A percentile compares a stretch with the other conserved stretches of the same genome.
phyloP scores from a whole-genome alignment of 1,284 basidiomycete species.

The Xerocomus nothofagi region DNA sequence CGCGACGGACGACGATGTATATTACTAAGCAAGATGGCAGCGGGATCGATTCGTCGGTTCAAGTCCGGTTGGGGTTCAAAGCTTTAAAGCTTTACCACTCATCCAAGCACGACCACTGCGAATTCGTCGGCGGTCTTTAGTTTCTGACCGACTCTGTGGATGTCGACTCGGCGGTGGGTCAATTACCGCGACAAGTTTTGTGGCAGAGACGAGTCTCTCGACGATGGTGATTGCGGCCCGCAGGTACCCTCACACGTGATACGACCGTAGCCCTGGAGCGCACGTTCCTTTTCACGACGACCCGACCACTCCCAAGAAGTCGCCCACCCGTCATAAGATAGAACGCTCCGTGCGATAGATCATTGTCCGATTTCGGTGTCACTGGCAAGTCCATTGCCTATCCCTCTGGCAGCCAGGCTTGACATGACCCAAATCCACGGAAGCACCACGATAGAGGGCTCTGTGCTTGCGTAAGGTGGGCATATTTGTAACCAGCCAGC shows the following conservation, averaged over 20 bases:
- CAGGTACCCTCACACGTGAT: constrained; percentile 8
- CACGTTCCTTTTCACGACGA: constrained; percentile 5
- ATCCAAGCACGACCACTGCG: no score
- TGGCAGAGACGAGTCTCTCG: constrained; percentile 9
- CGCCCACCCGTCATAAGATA: constrained; percentile 14
- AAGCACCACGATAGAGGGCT: constrained; percentile 2
- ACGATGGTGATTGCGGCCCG: constrained; percentile 16
- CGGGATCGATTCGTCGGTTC: no score
- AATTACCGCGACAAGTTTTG: background rate
- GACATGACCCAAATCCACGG: constrained; percentile 7
- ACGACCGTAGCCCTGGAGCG: constrained; percentile 5
- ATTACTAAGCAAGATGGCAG: no score
- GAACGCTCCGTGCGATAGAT: constrained; percentile 10
- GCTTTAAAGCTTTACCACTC: no score
- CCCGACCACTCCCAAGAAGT: background rate
- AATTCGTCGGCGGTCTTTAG: constrained; percentile 18
- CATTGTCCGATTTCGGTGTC: constrained; percentile 1
- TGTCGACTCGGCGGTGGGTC: constrained; percentile 8
- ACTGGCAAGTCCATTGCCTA: constrained; percentile 17
- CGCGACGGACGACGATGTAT: no score
- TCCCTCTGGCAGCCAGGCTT: constrained; percentile 2
- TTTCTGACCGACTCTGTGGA: constrained; percentile 26
- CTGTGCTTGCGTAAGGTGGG: constrained; percentile 28
- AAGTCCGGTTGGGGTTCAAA: no score
- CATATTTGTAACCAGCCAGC: constrained; percentile 21